Percentiles rank a stretch among this genome's conserved stretches.
phyloP scores from a whole-genome alignment of 1,139 yeast species.

The Arxiozyma bovina region DNA sequence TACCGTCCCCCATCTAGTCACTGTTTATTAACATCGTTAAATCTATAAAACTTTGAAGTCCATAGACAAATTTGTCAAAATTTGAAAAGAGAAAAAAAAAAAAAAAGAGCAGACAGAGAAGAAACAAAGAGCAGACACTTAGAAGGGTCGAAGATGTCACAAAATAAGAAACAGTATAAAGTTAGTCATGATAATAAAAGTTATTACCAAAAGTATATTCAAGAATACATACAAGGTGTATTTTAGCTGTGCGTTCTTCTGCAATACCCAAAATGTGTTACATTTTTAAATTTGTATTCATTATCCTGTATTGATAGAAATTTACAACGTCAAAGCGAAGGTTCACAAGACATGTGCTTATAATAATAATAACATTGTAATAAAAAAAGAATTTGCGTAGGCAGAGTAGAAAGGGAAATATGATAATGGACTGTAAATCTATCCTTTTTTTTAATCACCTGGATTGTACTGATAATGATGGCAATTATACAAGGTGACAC shows the following conservation, averaged over 20 bases:
- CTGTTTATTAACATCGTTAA: no score
- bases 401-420: neutral
- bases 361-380: no score
- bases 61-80: neutral
- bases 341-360: no score
- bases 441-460: neutral
- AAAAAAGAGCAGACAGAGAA: no score
- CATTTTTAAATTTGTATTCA: no score
- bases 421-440: no score
- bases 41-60: no score
- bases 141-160: neutral
- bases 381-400: neutral
- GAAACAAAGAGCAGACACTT: neutral
- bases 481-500: neutral
- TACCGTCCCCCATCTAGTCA: no score
- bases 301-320: neutral
- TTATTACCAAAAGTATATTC: neutral
- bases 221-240: neutral
- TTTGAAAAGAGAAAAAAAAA: neutral
- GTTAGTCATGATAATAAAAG: neutral
- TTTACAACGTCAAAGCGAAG: neutral
- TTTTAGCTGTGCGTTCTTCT: no score
- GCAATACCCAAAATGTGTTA: neutral
- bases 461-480: no score
- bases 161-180: no score